Conservation (phyloP, 2,329 filamentous ascomycete species). For the Mycocentrospora acerina region DNA sequence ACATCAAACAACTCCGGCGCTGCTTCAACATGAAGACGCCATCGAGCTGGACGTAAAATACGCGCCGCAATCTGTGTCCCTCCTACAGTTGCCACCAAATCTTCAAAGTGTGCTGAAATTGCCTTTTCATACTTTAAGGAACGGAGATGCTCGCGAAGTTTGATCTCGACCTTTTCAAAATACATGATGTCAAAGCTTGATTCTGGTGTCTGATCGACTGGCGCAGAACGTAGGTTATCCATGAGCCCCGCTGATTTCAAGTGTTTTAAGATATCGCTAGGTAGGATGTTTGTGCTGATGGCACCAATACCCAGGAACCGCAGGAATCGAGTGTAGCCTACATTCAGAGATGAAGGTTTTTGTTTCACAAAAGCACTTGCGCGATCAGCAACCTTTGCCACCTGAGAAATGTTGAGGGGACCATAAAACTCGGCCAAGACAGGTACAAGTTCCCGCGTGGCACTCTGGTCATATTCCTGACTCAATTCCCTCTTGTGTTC, state of each 20-base stretch:
- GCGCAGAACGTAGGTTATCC: conserved; percentile 7
- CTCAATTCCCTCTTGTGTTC: conserved; percentile 9
- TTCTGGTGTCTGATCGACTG: conserved; percentile 1
- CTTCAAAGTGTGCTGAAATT: neutral
- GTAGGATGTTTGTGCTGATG: conserved; percentile 16
- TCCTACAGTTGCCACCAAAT: conserved; percentile 7
- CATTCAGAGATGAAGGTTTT: conserved; percentile 12
- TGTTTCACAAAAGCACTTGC: conserved; percentile 17
- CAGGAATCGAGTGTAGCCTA: conserved; percentile 13
- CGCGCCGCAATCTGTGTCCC: neutral
- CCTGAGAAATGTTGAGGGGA: conserved; percentile 13
- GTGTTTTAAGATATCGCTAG: conserved; percentile 27
- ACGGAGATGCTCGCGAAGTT: conserved; percentile 12
- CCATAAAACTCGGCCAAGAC: conserved; percentile 27
- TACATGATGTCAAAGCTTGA: conserved; percentile 6
- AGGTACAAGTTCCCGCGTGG: neutral
- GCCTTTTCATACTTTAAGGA: conserved; percentile 10
- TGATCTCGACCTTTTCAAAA: conserved; percentile 22
- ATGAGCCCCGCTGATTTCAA: conserved; percentile 23
- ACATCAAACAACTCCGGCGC: conserved; percentile 13
- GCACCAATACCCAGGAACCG: conserved; percentile 16
- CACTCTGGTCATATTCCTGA: neutral
- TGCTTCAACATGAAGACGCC: conserved; percentile 18
- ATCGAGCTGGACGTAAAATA: conserved; percentile 11
- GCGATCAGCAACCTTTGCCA: conserved; percentile 15